phyloP scores from a whole-genome alignment of 257 asterid species.

The Fraxinus pennsylvanica region DNA sequence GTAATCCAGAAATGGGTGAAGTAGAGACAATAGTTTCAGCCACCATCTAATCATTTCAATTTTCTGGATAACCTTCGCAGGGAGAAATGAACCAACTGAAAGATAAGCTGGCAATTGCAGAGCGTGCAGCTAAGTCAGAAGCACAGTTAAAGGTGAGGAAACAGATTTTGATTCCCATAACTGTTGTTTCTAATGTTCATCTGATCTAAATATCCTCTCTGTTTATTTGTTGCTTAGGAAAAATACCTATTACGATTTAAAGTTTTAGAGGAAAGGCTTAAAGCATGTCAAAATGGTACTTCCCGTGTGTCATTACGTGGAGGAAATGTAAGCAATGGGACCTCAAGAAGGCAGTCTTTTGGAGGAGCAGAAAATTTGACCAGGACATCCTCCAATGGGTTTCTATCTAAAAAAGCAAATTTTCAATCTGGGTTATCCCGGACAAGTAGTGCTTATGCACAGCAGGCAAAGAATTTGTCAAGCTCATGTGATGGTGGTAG shows the following conservation, averaged over 20 bases:
- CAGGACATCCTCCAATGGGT: slow-evolving; percentile 48
- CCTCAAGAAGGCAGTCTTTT: slow-evolving; percentile 55
- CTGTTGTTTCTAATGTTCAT: slow-evolving; percentile 17
- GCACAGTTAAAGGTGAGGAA: slow-evolving; percentile 73
- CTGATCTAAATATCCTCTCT: slow-evolving; percentile 18
- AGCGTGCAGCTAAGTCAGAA: slow-evolving; percentile 85
- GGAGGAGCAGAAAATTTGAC: slow-evolving; percentile 64
- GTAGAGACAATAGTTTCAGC: slow-evolving; percentile 1
- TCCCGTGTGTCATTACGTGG: slow-evolving; percentile 45
- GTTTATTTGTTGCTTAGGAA: slow-evolving; percentile 49
- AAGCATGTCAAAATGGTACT: slow-evolving; percentile 48
- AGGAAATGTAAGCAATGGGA: slow-evolving; percentile 53
- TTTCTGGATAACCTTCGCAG: slow-evolving; percentile 32
- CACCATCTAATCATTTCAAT: slow-evolving; percentile 15
- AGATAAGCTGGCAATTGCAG: slow-evolving; percentile 76
- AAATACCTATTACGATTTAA: slow-evolving; percentile 79
- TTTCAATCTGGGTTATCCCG: slow-evolving; percentile 36
- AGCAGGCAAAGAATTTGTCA: slow-evolving; percentile 45
- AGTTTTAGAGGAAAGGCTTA: slow-evolving; percentile 83
- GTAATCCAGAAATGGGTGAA: not conserved
- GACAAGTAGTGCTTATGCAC: slow-evolving; percentile 38
- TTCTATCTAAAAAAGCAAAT: slow-evolving; percentile 44
- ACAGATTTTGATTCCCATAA: slow-evolving; percentile 6
- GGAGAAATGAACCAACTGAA: slow-evolving; percentile 82
- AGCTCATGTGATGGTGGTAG: slow-evolving; percentile 38